phyloP scores from a whole-genome alignment of 2,329 filamentous ascomycete genomes.

The Cytospora mali region DNA sequence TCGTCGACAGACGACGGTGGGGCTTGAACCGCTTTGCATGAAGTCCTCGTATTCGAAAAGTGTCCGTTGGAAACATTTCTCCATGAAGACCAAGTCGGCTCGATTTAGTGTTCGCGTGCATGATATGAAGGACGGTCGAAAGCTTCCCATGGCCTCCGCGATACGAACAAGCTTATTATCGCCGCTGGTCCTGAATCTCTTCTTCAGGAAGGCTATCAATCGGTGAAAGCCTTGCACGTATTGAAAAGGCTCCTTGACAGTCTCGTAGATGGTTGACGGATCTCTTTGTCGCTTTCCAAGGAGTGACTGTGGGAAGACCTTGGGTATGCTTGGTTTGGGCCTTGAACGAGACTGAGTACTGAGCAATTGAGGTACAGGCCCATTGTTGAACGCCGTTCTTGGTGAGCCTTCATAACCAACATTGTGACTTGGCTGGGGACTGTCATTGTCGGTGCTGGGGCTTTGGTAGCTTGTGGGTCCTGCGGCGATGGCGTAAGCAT shows the following conservation, averaged over 20 bases:
- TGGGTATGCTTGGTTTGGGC: constrained; percentile 47
- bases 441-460: constrained; percentile 66
- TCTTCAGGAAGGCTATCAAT: constrained; percentile 77
- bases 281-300: constrained; percentile 67
- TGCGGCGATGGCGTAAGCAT: constrained; percentile 66
- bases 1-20: constrained; percentile 86
- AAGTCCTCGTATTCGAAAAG: constrained; percentile 93
- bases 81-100: constrained; percentile 94
- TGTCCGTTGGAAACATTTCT: constrained; percentile 93
- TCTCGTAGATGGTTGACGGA: constrained; percentile 84
- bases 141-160: constrained; percentile 83
- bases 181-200: constrained; percentile 66
- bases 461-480: constrained; percentile 65
- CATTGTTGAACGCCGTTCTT: constrained; percentile 41
- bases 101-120: constrained; percentile 86
- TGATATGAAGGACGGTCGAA: constrained; percentile 90
- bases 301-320: constrained; percentile 50
- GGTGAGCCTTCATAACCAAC: constrained; percentile 60
- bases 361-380: constrained; percentile 26
- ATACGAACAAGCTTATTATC: constrained; percentile 80
- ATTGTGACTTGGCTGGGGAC: constrained; percentile 57
- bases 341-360: constrained; percentile 45
- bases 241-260: constrained; percentile 86
- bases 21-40: constrained; percentile 83
- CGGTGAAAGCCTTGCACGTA: constrained; percentile 91